Evolutionary conservation across 2,329 filamentous ascomycete species (phyloP).

Genomic region (Fusarium ramigenum): DNA sequence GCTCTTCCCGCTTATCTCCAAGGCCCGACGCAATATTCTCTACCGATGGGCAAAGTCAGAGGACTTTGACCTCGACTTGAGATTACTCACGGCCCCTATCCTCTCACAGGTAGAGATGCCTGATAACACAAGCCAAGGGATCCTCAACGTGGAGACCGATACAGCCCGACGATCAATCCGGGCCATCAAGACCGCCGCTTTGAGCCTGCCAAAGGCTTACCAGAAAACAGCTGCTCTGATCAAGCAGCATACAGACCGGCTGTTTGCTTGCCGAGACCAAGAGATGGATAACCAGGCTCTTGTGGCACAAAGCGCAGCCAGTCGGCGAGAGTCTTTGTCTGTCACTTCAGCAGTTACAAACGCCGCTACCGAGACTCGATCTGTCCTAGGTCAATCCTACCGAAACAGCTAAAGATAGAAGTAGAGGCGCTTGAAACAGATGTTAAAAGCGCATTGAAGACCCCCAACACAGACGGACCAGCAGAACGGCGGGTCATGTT

Average conservation of each 20-base stretch:
- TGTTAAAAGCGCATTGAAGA: no score
- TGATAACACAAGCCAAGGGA: fast-evolving
- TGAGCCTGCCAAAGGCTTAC: background rate
- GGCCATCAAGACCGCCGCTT: background rate
- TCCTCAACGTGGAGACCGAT: background rate
- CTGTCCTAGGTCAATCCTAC: no score
- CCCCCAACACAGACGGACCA: no score
- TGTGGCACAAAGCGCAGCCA: background rate
- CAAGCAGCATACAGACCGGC: background rate
- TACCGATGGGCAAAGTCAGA: background rate
- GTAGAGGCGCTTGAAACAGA: no score
- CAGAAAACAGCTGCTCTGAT: background rate
- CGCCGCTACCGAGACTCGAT: no score
- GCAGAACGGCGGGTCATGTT: no score
- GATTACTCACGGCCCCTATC: background rate
- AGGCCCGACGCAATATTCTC: background rate
- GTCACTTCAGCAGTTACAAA: no score
- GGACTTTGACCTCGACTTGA: fast-evolving
- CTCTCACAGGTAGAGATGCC: fast-evolving
- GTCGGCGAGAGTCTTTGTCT: background rate
- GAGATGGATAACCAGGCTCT: background rate
- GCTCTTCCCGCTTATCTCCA: background rate
- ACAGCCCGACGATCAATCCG: background rate
- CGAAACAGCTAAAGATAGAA: no score
- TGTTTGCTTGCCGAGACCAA: background rate